These are phyloP conservation scores for Brettanomyces naardenensis DNA, from an alignment of 805 yeast species.

Conservation along the genomic window DNA sequence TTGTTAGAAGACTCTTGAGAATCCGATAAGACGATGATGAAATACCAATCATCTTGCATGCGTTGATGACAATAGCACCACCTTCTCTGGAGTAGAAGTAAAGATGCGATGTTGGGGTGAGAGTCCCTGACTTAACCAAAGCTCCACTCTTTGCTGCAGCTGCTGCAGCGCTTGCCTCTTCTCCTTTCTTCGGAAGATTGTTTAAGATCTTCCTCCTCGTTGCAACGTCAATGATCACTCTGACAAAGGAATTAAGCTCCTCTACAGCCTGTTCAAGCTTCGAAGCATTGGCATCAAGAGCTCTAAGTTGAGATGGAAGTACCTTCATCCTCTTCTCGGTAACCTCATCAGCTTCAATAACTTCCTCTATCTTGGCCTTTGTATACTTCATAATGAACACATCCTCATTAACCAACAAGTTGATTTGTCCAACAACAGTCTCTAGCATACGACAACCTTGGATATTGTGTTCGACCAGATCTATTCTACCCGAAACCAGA, in stretches of 20 bases:
- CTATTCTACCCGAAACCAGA: conserved; percentile 66
- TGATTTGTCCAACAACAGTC: conserved; percentile 59
- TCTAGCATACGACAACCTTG: conserved; percentile 64
- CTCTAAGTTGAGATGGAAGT: conserved; percentile 29
- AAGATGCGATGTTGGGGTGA: conserved; percentile 3
- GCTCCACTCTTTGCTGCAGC: background rate
- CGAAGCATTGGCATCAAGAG: conserved; percentile 38
- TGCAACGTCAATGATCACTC: conserved; percentile 40
- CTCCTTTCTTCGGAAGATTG: conserved; percentile 7
- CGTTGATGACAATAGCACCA: conserved; percentile 29
- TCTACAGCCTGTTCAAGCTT: conserved; percentile 49
- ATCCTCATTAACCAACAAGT: conserved; percentile 54
- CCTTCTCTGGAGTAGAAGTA: conserved; percentile 64
- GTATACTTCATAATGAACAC: conserved; percentile 19
- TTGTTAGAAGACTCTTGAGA: conserved; percentile 44
- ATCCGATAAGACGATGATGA: conserved; percentile 41
- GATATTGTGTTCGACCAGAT: conserved; percentile 66
- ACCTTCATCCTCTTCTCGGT: conserved; percentile 20
- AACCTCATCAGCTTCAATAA: conserved; percentile 11
- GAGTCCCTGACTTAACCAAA: no score
- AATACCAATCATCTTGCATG: conserved; percentile 43
- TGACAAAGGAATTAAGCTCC: conserved; percentile 57
- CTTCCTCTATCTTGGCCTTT: conserved; percentile 15
- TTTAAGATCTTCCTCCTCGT: conserved; percentile 13
- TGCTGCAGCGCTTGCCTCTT: background rate